Base-by-base conservation (phyloP, 768 basidiomycete genomes). In the Vararia minispora region DNA sequence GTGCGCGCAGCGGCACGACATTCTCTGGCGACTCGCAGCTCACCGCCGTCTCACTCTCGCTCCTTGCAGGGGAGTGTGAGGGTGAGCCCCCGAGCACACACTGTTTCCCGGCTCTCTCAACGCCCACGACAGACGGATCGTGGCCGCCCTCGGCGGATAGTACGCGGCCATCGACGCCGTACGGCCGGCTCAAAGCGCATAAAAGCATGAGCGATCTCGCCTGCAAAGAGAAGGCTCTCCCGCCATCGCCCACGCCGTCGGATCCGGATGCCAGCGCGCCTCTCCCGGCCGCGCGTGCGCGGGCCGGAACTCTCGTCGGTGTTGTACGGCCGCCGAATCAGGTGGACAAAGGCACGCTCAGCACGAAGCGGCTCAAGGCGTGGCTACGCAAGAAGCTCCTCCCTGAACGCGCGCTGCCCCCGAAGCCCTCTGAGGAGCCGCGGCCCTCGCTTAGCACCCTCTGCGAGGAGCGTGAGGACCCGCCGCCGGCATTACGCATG, bases 1-100 rank as follows among this genome's bases (percentile, higher is more conserved):
- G 53, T 28, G 42, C 40, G 20, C 62, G 65, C 28, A 59, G 62
- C n/a, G 54, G 56, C 1, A 64, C 70, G 11, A 67, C 76, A 38
- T 77, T 72, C 33, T 82, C 80, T n/a, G 70, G 72, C 50, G 78
- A 80, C 52, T 82, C 80, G 1, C 69, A 75, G 37, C 51, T 52
- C 17, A 81, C 79, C 0, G 65, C 65, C 13, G 73, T 79, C 6
- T 53, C 54, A 10, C 3, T 13, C 35, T 12, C 12, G 12, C 5
- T n/a, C 5, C 35, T 26, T 22, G 35, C 12, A 10, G n/a, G 16
- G 11, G 10, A 20, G 21, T 24, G 24, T 22, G 21, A 22, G 17
- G 12, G 4, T 20, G 7, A 3, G 33, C 17, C 33, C 7, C 14
- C 13, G 6, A 12, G 33, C 33, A 28, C 23, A 3, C 23, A 21